Percentiles rank a stretch among this genome's conserved stretches.
These are phyloP conservation scores for Aspergillus ochraceoroseus DNA, from an alignment of 2,329 filamentous ascomycete genomes.

Conservation along the genomic window DNA sequence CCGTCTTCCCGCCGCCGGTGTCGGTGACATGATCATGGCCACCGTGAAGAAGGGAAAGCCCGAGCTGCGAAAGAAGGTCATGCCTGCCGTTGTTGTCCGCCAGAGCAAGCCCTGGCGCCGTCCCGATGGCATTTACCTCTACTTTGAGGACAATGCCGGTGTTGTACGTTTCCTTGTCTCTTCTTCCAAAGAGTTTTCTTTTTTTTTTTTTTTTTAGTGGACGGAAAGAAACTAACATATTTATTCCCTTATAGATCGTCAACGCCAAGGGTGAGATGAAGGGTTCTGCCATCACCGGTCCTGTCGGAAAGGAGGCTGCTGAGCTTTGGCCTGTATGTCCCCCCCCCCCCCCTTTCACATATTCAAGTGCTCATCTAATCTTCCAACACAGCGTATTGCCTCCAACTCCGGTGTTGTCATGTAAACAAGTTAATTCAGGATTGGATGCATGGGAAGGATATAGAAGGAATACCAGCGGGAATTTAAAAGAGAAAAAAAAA, in stretches of 20 bases:
- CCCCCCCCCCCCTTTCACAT: not conserved
- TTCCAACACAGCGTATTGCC: conserved; percentile 86
- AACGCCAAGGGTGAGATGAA: conserved; percentile 99
- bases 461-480: conserved; percentile 17
- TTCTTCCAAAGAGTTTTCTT: not conserved
- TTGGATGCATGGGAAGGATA: conserved; percentile 17
- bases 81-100: conserved; percentile 97
- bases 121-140: conserved; percentile 96
- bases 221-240: too few species aligned
- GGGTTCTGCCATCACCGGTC: conserved; percentile 97
- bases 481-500: conserved; percentile 12
- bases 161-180: conserved; percentile 63
- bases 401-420: conserved; percentile 99
- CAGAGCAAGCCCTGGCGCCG: conserved; percentile 99
- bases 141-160: conserved; percentile 99
- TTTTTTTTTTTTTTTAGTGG: too few species aligned
- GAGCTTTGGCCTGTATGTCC: conserved; percentile 93
- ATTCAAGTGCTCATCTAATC: too few species aligned
- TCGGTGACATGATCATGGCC: conserved; percentile 99
- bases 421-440: conserved; percentile 56
- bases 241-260: conserved; percentile 68
- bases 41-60: conserved; percentile 99
- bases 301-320: conserved; percentile 98
- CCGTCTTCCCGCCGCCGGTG: conserved; percentile 93
- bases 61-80: conserved; percentile 99